phyloP scores from a whole-genome alignment of 2,329 filamentous ascomycete species.

The Elsinoe arachidis region DNA sequence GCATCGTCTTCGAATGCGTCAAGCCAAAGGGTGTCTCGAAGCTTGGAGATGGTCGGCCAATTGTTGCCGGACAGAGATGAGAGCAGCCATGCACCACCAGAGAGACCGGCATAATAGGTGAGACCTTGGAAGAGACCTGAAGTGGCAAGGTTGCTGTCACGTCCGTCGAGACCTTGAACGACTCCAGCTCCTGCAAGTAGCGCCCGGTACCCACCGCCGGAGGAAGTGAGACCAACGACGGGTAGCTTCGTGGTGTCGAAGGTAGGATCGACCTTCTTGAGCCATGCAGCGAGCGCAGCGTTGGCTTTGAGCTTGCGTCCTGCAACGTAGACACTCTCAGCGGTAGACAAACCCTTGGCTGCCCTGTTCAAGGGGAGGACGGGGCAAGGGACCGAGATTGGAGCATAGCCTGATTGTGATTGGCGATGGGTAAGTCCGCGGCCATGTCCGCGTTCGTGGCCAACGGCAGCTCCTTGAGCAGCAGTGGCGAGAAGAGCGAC shows the following conservation, averaged over 20 bases:
- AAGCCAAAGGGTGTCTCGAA: constrained; percentile 35
- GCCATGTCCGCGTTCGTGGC: background rate
- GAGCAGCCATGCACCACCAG: constrained; percentile 41
- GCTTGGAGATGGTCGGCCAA: constrained; percentile 36
- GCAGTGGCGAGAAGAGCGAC: background rate
- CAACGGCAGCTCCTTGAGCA: background rate
- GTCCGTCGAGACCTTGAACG: constrained; percentile 36
- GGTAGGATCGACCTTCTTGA: constrained; percentile 28
- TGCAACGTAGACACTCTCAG: constrained; percentile 33
- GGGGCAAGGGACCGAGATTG: constrained; percentile 32
- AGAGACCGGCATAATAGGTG: constrained; percentile 40
- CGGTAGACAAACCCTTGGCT: constrained; percentile 29
- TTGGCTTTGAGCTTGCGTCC: constrained; percentile 33
- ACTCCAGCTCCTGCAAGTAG: constrained; percentile 34
- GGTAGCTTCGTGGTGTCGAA: constrained; percentile 33
- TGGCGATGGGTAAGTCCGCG: constrained; percentile 9
- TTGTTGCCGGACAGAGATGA: constrained; percentile 39
- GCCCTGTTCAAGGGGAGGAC: constrained; percentile 29
- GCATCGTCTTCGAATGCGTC: constrained; percentile 31
- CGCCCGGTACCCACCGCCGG: constrained; percentile 37
- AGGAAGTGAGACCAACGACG: constrained; percentile 34
- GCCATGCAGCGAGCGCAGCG: constrained; percentile 31
- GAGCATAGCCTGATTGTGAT: constrained; percentile 26
- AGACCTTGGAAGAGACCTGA: constrained; percentile 38
- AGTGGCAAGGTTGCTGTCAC: constrained; percentile 33